These are phyloP conservation scores for Davidsoniella eucalypti DNA, from an alignment of 2,329 filamentous ascomycete genomes.

Conservation along the genomic window DNA sequence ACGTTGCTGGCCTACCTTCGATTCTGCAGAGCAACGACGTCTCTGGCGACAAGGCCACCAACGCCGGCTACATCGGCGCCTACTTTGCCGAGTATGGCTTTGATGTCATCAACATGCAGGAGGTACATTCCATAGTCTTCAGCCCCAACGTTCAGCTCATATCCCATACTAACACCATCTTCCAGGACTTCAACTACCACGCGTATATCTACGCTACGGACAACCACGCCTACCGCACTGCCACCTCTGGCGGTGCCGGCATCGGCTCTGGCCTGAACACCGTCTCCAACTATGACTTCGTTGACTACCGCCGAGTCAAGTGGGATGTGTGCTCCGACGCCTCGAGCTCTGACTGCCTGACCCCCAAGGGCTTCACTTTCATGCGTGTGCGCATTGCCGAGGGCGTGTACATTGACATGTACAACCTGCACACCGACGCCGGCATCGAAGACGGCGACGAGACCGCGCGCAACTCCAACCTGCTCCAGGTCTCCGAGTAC, in stretches of 20 bases:
- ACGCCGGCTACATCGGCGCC: conserved; percentile 38
- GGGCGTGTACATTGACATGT: conserved; percentile 41
- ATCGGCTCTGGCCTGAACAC: conserved; percentile 51
- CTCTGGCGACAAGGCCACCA: conserved; percentile 42
- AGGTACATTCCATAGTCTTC: conserved; percentile 22
- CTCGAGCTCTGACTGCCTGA: conserved; percentile 43
- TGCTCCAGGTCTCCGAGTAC: conserved; percentile 41
- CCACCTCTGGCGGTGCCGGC: conserved; percentile 46
- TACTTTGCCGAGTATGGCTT: conserved; percentile 39
- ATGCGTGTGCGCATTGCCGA: conserved; percentile 38
- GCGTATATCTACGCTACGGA: conserved; percentile 44
- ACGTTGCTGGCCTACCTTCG: conserved; percentile 42
- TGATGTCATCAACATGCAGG: conserved; percentile 49
- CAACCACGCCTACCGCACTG: conserved; percentile 41
- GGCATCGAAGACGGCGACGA: conserved; percentile 37
- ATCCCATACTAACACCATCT: background rate
- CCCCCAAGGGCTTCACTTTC: conserved; percentile 53
- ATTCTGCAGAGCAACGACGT: conserved; percentile 43
- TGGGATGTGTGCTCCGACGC: conserved; percentile 42
- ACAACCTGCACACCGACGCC: conserved; percentile 52
- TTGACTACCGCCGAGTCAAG: conserved; percentile 37
- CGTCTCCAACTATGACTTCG: conserved; percentile 40
- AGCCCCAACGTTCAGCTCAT: background rate
- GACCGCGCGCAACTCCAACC: conserved; percentile 38
- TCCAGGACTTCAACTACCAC: conserved; percentile 49